phyloP scores from a whole-genome alignment of 176 grass and related monocot species.

The Carex pumila region DNA sequence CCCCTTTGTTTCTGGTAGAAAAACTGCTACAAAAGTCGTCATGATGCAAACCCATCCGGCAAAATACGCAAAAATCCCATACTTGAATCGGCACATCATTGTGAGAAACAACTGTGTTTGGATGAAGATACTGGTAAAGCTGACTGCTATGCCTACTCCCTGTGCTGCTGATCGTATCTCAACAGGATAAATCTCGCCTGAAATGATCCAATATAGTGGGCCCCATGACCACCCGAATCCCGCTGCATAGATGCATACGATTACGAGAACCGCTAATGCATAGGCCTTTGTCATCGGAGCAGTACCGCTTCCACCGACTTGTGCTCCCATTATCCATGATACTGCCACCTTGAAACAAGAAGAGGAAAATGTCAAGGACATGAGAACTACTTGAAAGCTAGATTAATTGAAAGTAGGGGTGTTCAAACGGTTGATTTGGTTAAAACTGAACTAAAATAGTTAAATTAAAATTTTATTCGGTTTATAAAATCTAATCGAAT shows the following conservation, averaged over 20 bases:
- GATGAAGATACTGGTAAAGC: conserved; percentile 52
- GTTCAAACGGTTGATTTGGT: no score
- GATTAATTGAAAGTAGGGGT: not conserved
- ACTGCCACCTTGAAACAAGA: conserved; percentile 37
- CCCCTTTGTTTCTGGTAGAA: conserved; percentile 74
- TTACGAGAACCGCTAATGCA: conserved; percentile 39
- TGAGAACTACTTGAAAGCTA: not conserved
- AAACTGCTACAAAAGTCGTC: conserved; percentile 54
- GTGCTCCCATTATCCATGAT: conserved; percentile 61
- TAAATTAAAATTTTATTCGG: no score
- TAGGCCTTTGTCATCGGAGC: conserved; percentile 32
- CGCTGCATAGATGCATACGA: conserved; percentile 40
- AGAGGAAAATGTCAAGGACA: not conserved
- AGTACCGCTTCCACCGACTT: conserved; percentile 30
- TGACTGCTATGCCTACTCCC: conserved; percentile 49
- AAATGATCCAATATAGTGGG: conserved; percentile 61
- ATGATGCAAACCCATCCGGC: conserved; percentile 61
- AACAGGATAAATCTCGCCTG: conserved; percentile 74
- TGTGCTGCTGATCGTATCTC: conserved; percentile 82
- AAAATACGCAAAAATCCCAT: conserved; percentile 56
- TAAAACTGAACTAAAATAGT: no score
- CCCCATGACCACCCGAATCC: conserved; percentile 86
- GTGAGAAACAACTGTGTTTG: conserved; percentile 75
- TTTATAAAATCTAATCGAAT: no score
- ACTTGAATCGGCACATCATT: conserved; percentile 79